Evolutionary conservation across 2,329 filamentous ascomycete species (phyloP), one percentile per base, ranked within the genome.

Genomic region (Colletotrichum lindemuthianum): DNA sequence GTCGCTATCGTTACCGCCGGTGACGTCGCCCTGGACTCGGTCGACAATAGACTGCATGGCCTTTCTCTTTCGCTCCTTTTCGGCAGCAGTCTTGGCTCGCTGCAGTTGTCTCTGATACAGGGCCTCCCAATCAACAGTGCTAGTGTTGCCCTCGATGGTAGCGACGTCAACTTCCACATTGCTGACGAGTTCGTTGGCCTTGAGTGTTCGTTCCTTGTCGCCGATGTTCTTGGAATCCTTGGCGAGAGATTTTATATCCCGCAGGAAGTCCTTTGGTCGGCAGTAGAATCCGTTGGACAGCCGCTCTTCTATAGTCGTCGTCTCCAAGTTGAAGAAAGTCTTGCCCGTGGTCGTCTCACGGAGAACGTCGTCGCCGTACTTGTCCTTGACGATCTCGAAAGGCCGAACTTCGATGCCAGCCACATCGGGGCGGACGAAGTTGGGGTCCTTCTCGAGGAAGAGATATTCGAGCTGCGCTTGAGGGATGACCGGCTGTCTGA

Each of bases 241-340:
- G 24, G 90, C 90, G 6, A 99, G 81, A 40, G 90, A 87, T 74
- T 90, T 92, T 71, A 98, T 92, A 74, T 99, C 96, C 44, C 89
- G 89, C 54, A 97, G 79, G 73, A 97, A 99, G 74, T 97, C 95
- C 71, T 90, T 90, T 0, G 94, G 92, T 10, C 94, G 88, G 70
- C 93, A 92, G 77, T 99, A 99, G 78, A 93, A 99, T 6, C 96
- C 96, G 75, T 99, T 98, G 5, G 93, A 96, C 39, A 99, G 82
- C n/a, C 96, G 90, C 75, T 97, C 93, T 79, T 99, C 96, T 57
- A 99, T 97, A 1, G 91, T 95, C 4, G 90, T 90, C 10, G 95
- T 92, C 73, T 98, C 94, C 49, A 99, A 82, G 70, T 99, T 99
- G 81, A 97, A 98, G 76, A 90, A 98, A 76, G 94, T 96, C 75